A percentile compares a stretch with the other conserved stretches of the same genome.
phyloP scores from a whole-genome alignment of 2,329 filamentous ascomycete genomes.

The Fusarium sp. region DNA sequence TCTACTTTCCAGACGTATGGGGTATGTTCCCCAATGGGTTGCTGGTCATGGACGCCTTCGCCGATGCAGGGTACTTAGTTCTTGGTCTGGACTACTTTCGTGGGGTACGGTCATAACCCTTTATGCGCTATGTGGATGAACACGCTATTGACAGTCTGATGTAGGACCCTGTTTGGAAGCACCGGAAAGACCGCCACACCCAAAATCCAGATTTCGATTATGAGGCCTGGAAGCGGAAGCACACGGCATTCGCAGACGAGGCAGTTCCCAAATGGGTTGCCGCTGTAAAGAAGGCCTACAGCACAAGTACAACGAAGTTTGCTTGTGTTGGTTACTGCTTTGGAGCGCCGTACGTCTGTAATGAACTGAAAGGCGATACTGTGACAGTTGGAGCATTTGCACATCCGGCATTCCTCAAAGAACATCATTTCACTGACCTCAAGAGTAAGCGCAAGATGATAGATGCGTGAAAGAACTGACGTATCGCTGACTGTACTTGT shows the following conservation, averaged over 20 bases:
- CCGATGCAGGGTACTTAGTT: constrained; percentile 7
- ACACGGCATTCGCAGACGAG: neutral
- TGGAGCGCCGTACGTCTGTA: constrained; percentile 6
- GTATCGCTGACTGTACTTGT: neutral
- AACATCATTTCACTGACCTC: neutral
- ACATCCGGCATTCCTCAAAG: constrained; percentile 8
- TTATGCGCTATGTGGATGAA: too few species aligned
- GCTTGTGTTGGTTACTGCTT: constrained; percentile 11
- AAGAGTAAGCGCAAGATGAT: neutral
- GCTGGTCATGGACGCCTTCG: constrained; percentile 9
- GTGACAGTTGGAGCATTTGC: constrained; percentile 7
- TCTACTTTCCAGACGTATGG: constrained; percentile 15
- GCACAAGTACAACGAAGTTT: neutral
- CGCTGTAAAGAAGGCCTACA: neutral
- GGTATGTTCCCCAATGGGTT: constrained; percentile 11
- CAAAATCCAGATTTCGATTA: constrained; percentile 3
- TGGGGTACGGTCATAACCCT: neutral
- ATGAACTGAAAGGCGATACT: neutral
- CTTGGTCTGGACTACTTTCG: constrained; percentile 12
- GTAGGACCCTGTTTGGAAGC: constrained; percentile 14
- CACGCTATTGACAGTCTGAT: neutral
- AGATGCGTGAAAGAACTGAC: too few species aligned
- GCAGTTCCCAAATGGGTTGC: constrained; percentile 5
- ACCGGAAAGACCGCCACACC: constrained; percentile 1
- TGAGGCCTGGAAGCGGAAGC: constrained; percentile 8